phyloP scores from a whole-genome alignment of 208 protist genomes.

The Angomonas deanei region DNA sequence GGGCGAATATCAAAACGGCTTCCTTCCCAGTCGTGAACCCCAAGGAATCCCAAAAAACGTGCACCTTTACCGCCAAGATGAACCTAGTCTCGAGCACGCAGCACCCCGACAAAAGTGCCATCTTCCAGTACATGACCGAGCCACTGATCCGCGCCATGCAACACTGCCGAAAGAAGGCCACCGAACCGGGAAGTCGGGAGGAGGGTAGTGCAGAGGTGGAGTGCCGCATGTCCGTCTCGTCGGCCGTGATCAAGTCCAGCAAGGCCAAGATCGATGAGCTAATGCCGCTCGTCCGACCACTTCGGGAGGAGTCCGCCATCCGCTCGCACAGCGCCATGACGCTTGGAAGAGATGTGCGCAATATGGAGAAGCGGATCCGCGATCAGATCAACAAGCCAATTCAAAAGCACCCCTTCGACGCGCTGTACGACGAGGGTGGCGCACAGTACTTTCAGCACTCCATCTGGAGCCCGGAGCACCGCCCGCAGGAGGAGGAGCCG shows the following conservation, averaged over 20 bases:
- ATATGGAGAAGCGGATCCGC: slow-evolving; percentile 50
- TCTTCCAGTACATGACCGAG: slow-evolving; percentile 57
- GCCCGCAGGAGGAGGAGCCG: slow-evolving; percentile 64
- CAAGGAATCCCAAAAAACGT: slow-evolving; percentile 51
- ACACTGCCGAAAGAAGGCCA: slow-evolving; percentile 16
- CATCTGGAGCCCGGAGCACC: slow-evolving; percentile 51
- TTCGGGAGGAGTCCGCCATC: slow-evolving; percentile 62
- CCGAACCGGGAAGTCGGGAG: slow-evolving; percentile 8
- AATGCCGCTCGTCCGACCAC: slow-evolving; percentile 48
- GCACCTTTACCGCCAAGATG: slow-evolving; percentile 45
- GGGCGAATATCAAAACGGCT: slow-evolving; percentile 24
- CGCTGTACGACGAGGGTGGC: slow-evolving; percentile 79
- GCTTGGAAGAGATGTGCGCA: slow-evolving; percentile 44
- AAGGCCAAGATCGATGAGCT: slow-evolving; percentile 33
- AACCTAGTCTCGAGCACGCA: slow-evolving; percentile 40
- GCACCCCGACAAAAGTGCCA: slow-evolving; percentile 11
- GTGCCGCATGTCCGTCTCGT: slow-evolving; percentile 18
- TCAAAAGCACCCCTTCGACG: slow-evolving; percentile 71
- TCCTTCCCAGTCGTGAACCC: slow-evolving; percentile 55
- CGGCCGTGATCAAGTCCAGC: slow-evolving; percentile 13
- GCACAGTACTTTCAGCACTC: slow-evolving; percentile 82
- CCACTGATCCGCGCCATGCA: slow-evolving; percentile 52
- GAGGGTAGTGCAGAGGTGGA: slow-evolving; percentile 37
- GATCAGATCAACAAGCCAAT: slow-evolving; percentile 22
- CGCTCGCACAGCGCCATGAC: slow-evolving; percentile 49